Base-by-base conservation (phyloP, 306 rosid species). In the Ormosia emarginata region DNA sequence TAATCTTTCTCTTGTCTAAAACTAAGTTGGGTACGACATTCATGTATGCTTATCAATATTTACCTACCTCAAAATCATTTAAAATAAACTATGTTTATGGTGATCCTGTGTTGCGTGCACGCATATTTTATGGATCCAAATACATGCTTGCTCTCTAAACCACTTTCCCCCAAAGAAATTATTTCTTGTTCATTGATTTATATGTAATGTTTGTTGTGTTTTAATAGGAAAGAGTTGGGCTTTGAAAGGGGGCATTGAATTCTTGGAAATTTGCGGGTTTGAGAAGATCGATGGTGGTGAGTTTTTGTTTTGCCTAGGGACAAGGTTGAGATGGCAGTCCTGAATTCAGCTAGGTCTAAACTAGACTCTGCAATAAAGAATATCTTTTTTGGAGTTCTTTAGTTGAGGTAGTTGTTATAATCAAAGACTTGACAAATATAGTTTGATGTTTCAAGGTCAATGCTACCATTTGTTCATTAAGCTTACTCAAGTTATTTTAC, bases 141-240 rank as follows among this genome's bases (percentile, higher is more conserved):
- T 47, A 13, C 55, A 47, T 47, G 17, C 55, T 12, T 47, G n/a
- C 55, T 12, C 15, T 47, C 2, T 13, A 46, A 11, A 47, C 1
- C 18, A 18, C 56, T 1, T 4, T 2, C 49, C 56, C 56, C 18
- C 18, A 0, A 1, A 14, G 17, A 18, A 69, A 46, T 44, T 29
- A 44, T 15, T 29, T 47, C 59, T 11, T 69, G 41, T 7, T 8
- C 47, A n/a, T 33, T 5, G 8, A 71, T 34, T 6, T 33, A 14
- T 5, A 6, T 8, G 33, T 44, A 61, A 75, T 82, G 50, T 56
- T 71, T n/a, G 5, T 17, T 67, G 77, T 63, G 71, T 77, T 56
- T 67, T 67, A 53, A 84, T 93, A 95, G 99, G 99, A 93, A n/a
- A 85, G 99, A 80, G 97, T 95, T 58, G 99, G 97, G 86, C 90